phyloP scores from a whole-genome alignment of 495 filamentous ascomycete species.

The Aspergillus saccharolyticus region DNA sequence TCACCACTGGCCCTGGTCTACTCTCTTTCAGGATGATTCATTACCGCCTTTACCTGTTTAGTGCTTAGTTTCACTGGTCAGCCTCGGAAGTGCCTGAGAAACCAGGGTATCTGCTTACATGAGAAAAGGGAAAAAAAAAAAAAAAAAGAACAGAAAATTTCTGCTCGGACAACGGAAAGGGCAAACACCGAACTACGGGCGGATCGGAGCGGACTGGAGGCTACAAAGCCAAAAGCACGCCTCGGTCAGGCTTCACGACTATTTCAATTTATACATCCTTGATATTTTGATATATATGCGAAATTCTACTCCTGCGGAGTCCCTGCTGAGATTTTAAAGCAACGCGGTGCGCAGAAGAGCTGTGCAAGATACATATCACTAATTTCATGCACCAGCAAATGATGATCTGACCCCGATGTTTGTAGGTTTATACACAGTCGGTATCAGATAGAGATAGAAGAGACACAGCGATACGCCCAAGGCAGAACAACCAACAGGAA shows the following conservation, averaged over 20 bases:
- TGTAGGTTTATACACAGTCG: too few relatives aligned
- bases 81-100: neutral
- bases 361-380: too few relatives aligned
- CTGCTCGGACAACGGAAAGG: slow-evolving; percentile 1
- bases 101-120: neutral
- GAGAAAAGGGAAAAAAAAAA: neutral
- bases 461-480: slow-evolving; percentile 10
- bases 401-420: neutral
- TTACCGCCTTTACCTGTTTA: neutral
- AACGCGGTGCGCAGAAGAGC: neutral
- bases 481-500: slow-evolving; percentile 24
- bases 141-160: slow-evolving; percentile 8
- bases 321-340: neutral
- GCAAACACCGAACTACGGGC: slow-evolving; percentile 9
- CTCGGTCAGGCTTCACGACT: neutral
- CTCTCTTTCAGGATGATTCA: neutral
- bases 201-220: neutral
- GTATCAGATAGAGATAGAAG: neutral
- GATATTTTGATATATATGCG: too few relatives aligned
- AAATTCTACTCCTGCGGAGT: too few relatives aligned
- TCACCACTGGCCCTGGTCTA: slow-evolving; percentile 12
- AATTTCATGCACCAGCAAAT: too few relatives aligned
- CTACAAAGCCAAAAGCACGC: neutral
- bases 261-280: too few relatives aligned
- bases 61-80: neutral